phyloP scores from a whole-genome alignment of 768 basidiomycete genomes.

The Melanogaster broomeanus region DNA sequence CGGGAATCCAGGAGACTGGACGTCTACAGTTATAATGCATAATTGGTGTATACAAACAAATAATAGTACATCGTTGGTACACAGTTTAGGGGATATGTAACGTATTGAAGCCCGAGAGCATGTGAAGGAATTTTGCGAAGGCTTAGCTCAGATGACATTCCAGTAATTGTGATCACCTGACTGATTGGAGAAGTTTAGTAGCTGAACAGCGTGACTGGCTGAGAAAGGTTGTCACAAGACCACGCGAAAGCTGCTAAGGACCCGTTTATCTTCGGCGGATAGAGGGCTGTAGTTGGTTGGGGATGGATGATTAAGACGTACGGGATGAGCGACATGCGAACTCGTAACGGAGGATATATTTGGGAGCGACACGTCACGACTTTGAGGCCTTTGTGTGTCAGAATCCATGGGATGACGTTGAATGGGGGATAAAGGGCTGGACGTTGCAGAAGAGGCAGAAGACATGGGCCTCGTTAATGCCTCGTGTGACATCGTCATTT shows the following conservation, averaged over 20 bases:
- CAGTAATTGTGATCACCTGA: neutral
- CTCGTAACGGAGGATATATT: slow-evolving; percentile 20
- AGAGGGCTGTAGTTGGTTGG: slow-evolving; percentile 40
- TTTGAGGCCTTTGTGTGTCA: slow-evolving; percentile 2
- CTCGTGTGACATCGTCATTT: slow-evolving; percentile 12
- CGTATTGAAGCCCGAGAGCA: neutral
- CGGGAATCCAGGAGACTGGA: too few species aligned
- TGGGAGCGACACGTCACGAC: slow-evolving; percentile 19
- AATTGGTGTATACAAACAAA: neutral
- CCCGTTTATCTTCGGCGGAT: slow-evolving; percentile 58
- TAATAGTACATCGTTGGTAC: slow-evolving; percentile 1
- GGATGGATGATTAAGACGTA: slow-evolving; percentile 25
- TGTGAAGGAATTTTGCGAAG: neutral
- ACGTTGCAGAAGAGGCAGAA: slow-evolving; percentile 16
- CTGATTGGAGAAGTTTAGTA: neutral
- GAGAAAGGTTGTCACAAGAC: slow-evolving; percentile 37
- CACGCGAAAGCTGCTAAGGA: slow-evolving; percentile 57
- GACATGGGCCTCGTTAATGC: slow-evolving; percentile 7
- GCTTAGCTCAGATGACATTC: neutral
- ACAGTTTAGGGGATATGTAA: slow-evolving; percentile 4
- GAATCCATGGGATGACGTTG: slow-evolving; percentile 8
- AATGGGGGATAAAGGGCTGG: slow-evolving; percentile 11
- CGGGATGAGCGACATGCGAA: slow-evolving; percentile 6
- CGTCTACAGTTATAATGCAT: too few species aligned
- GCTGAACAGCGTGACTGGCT: neutral